phyloP scores from a whole-genome alignment of 192 early-diverging fungal species.

The Podila clonocystis region DNA sequence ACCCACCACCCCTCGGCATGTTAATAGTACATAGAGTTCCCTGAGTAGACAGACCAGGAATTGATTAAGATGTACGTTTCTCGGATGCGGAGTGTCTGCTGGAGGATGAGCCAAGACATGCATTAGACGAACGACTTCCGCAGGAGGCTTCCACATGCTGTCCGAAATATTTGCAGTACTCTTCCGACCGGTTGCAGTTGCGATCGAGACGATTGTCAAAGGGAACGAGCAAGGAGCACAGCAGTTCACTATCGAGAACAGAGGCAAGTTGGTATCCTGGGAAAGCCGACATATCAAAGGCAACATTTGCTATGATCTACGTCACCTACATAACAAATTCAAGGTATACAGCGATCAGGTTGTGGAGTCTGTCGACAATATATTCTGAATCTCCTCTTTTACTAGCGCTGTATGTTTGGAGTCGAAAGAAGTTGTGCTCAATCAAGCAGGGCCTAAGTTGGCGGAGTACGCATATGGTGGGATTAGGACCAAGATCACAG shows the following conservation, averaged over 20 bases:
- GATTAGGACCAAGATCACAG: background rate
- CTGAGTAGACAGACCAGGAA: too few relatives aligned
- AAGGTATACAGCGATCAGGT: background rate
- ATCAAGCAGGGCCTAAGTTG: background rate
- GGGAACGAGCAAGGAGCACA: background rate
- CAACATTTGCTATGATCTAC: background rate
- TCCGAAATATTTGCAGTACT: constrained; percentile 7
- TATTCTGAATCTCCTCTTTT: too few relatives aligned
- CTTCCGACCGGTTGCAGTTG: constrained; percentile 3
- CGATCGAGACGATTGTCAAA: background rate
- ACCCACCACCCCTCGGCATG: too few relatives aligned
- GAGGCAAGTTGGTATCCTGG: background rate
- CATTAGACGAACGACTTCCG: constrained; percentile 4
- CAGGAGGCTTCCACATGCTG: constrained; percentile 5
- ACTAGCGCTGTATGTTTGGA: background rate
- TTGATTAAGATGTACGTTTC: too few relatives aligned
- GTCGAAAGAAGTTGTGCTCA: background rate
- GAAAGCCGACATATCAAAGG: background rate
- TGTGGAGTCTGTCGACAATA: background rate
- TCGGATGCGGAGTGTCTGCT: background rate
- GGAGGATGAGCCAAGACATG: background rate
- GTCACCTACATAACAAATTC: constrained; percentile 7
- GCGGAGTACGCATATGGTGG: background rate
- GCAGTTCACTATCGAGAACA: background rate
- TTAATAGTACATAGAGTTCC: too few relatives aligned